A percentile compares a stretch with the other conserved stretches of the same genome.
These are phyloP conservation scores for Annona squamosa DNA, from an alignment of 164 flowering plant genomes.

Conservation along the genomic window DNA sequence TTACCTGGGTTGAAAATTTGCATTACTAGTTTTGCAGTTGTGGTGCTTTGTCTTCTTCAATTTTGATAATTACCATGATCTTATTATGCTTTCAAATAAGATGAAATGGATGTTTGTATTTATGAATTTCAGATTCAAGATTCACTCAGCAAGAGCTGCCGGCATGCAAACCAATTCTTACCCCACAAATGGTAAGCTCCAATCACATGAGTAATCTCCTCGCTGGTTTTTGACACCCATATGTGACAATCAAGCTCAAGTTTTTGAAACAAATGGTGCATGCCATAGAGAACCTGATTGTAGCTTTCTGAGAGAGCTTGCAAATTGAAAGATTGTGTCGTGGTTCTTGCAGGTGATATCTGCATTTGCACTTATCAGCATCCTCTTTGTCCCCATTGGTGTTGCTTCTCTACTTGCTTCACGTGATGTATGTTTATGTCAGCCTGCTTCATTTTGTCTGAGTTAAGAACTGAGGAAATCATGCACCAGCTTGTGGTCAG, in stretches of 20 bases:
- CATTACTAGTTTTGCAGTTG: neutral
- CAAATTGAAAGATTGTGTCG: no score
- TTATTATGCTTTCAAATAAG: neutral
- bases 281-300: neutral
- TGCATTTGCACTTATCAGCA: slow-evolving; percentile 60
- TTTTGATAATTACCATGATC: neutral
- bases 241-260: neutral
- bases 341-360: slow-evolving; percentile 62
- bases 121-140: slow-evolving; percentile 30
- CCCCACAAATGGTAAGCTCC: slow-evolving; percentile 71
- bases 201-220: neutral
- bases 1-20: neutral
- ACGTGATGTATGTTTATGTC: slow-evolving; percentile 49
- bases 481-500: neutral
- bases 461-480: neutral
- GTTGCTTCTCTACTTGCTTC: slow-evolving; percentile 77
- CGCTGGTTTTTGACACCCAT: neutral
- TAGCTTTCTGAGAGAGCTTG: neutral
- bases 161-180: slow-evolving; percentile 96
- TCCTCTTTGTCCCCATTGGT: slow-evolving; percentile 85
- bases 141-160: slow-evolving; percentile 98
- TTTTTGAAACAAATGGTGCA: neutral
- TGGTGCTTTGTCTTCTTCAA: neutral
- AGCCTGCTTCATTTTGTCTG: neutral
- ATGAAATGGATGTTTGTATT: neutral